These are phyloP conservation scores for Phytophthora brassicae DNA, from an alignment of 352 stramenopile genomes.

Conservation along the genomic window DNA sequence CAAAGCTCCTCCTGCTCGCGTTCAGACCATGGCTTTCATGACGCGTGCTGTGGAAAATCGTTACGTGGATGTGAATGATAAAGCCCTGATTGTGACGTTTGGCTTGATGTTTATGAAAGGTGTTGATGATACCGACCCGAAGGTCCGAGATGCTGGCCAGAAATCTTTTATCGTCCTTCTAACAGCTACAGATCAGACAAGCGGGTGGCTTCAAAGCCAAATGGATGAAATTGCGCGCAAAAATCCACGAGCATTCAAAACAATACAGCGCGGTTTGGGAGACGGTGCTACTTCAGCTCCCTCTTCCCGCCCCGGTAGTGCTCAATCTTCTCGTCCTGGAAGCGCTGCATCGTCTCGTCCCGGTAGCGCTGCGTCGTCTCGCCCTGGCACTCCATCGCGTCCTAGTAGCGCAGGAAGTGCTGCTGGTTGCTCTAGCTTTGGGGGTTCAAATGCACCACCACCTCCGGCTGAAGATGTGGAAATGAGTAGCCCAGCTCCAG, in stretches of 20 bases:
- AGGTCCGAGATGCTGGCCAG: conserved; percentile 73
- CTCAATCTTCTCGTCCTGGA: conserved; percentile 34
- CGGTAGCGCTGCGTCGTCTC: not conserved
- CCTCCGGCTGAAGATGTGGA: conserved; percentile 34
- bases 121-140: conserved; percentile 81
- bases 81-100: conserved; percentile 64
- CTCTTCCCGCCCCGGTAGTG: conserved; percentile 34
- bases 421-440: conserved; percentile 29
- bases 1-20: conserved; percentile 76
- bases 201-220: conserved; percentile 55
- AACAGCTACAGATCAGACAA: conserved; percentile 50
- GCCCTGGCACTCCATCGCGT: conserved; percentile 24
- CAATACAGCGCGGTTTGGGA: conserved; percentile 58
- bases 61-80: conserved; percentile 64
- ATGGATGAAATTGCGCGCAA: conserved; percentile 70
- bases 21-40: conserved; percentile 76
- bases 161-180: conserved; percentile 64
- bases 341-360: conserved; percentile 23
- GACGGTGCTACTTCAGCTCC: conserved; percentile 21
- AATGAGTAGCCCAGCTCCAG: conserved; percentile 23
- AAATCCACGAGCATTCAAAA: conserved; percentile 72
- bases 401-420: conserved; percentile 32
- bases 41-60: conserved; percentile 70
- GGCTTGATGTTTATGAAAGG: conserved; percentile 57
- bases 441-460: conserved; percentile 8